Percentiles rank a stretch among this genome's conserved stretches.
Conservation (phyloP, 305 asterid species). For the Fraxinus platypoda region DNA sequence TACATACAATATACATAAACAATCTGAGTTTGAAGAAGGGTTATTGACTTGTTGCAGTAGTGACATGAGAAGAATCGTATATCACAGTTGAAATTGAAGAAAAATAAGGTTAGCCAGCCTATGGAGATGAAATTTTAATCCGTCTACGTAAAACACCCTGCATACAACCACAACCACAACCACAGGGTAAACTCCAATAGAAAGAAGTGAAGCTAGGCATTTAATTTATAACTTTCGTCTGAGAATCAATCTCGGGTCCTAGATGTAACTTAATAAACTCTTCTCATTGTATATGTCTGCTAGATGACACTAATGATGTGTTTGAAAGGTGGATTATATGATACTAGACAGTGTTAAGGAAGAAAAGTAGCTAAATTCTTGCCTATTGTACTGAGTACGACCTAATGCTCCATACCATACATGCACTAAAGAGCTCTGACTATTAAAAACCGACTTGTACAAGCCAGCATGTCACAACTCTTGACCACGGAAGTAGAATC, state of each 20-base stretch:
- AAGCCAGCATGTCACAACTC: background rate
- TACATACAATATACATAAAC: background rate
- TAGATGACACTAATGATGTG: background rate
- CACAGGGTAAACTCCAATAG: background rate
- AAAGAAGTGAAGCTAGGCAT: background rate
- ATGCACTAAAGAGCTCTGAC: background rate
- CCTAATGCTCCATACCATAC: background rate
- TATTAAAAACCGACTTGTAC: background rate
- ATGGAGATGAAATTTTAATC: background rate
- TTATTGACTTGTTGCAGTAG: background rate
- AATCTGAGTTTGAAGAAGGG: background rate
- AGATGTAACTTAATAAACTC: background rate
- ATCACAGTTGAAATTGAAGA: background rate
- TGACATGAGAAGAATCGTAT: too few species aligned
- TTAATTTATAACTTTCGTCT: background rate
- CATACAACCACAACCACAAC: background rate
- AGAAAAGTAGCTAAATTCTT: background rate
- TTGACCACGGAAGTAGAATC: constrained; percentile 1
- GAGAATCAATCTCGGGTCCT: background rate
- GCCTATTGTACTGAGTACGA: background rate
- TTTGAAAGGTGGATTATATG: background rate
- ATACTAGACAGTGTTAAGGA: background rate
- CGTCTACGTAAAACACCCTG: background rate
- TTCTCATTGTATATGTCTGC: background rate
- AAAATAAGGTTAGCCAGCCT: background rate